phyloP scores from a whole-genome alignment of 208 protist genomes.

The Trypanosomatidae sp. region DNA sequence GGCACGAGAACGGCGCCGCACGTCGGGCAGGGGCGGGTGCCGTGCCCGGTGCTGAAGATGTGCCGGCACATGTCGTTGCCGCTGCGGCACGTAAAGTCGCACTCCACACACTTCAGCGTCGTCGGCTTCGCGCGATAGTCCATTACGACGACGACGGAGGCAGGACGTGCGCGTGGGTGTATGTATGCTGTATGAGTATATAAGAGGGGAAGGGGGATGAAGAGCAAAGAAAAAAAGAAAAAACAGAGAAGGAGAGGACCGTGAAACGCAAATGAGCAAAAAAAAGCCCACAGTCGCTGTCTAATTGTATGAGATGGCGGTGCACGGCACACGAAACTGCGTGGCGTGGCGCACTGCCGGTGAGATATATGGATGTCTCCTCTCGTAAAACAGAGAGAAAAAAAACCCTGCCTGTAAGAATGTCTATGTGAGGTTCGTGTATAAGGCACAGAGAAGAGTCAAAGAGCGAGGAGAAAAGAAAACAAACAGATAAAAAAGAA shows the following conservation, averaged over 20 bases:
- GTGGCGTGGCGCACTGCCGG: too few relatives aligned
- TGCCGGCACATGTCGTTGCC: conserved; percentile 37
- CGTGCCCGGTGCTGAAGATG: conserved; percentile 34
- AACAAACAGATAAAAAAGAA: neutral
- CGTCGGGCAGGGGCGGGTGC: conserved; percentile 26
- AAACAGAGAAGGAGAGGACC: too few relatives aligned
- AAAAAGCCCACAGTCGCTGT: too few relatives aligned
- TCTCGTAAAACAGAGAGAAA: too few relatives aligned
- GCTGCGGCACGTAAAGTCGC: conserved; percentile 29
- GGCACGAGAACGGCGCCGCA: conserved; percentile 39
- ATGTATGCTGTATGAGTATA: too few relatives aligned
- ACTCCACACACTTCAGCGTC: conserved; percentile 29
- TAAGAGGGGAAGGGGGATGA: too few relatives aligned
- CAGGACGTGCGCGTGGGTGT: too few relatives aligned
- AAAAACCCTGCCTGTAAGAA: neutral
- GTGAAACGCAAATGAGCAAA: too few relatives aligned
- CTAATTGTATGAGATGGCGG: too few relatives aligned
- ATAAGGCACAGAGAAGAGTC: neutral
- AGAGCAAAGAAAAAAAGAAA: too few relatives aligned
- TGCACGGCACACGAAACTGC: too few relatives aligned
- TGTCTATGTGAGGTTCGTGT: neutral
- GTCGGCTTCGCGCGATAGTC: neutral
- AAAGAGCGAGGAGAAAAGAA: neutral
- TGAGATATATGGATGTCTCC: too few relatives aligned
- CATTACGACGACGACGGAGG: neutral